Conservation (phyloP, 2,329 filamentous ascomycete genomes). For the Cytospora mali region DNA sequence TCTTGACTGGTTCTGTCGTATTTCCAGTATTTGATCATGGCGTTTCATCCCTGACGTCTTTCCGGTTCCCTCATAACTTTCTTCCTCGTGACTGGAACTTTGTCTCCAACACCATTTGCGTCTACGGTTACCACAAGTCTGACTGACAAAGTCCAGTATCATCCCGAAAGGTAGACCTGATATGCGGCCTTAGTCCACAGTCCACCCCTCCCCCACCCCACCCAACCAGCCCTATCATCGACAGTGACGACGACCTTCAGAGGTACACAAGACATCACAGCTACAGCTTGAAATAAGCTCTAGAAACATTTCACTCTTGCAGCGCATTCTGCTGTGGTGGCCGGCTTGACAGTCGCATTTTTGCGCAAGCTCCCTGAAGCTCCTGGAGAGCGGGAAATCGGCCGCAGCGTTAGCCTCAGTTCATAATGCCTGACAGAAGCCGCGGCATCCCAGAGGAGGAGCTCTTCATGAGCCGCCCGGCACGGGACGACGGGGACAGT, state of each 20-base stretch:
- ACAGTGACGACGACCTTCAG: conserved; percentile 18
- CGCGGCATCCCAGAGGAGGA: conserved; percentile 76
- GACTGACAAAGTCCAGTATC: conserved; percentile 21
- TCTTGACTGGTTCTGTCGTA: conserved; percentile 24
- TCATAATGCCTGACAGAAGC: conserved; percentile 50
- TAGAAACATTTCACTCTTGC: background rate
- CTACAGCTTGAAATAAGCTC: conserved; percentile 1
- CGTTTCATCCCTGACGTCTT: conserved; percentile 26
- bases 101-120: conserved; percentile 10
- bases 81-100: conserved; percentile 21
- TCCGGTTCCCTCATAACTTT: conserved; percentile 17
- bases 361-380: conserved; percentile 24
- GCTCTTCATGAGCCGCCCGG: conserved; percentile 73
- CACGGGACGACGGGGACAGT: conserved; percentile 61
- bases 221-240: conserved; percentile 22
- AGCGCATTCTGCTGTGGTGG: background rate
- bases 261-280: conserved; percentile 13
- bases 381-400: conserved; percentile 23
- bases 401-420: conserved; percentile 29
- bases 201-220: conserved; percentile 10
- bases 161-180: conserved; percentile 25
- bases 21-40: conserved; percentile 22
- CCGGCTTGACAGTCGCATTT: conserved; percentile 28
- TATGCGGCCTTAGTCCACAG: conserved; percentile 28
- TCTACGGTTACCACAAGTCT: conserved; percentile 3